phyloP scores from a whole-genome alignment of 768 basidiomycete species.

The Rhizopogon sp. region DNA sequence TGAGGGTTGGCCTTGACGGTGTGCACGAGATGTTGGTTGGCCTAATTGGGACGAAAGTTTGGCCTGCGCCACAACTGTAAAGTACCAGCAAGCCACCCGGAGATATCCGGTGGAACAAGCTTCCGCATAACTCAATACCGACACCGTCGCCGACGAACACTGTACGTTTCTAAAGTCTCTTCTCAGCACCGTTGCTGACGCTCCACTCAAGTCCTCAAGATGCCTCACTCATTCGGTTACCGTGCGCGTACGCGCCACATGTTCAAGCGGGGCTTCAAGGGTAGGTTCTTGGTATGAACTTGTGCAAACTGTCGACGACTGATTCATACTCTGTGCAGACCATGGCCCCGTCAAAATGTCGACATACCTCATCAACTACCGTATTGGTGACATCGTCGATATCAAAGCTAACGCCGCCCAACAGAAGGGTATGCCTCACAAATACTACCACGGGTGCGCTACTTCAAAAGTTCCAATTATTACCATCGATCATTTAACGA shows the following conservation, averaged over 20 bases:
- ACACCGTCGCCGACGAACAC: conserved; percentile 42
- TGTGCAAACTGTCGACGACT: conserved; percentile 1
- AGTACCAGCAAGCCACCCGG: conserved; percentile 68
- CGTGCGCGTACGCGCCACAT: conserved; percentile 99
- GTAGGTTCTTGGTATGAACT: conserved; percentile 40
- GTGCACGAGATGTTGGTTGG: conserved; percentile 16
- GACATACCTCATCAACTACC: conserved; percentile 90
- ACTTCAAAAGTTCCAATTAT: background rate
- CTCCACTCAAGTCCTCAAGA: conserved; percentile 53
- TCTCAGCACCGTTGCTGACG: conserved; percentile 9
- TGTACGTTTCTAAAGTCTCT: conserved; percentile 34
- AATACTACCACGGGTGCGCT: conserved; percentile 93
- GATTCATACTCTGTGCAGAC: conserved; percentile 41
- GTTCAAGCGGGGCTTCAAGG: conserved; percentile 99
- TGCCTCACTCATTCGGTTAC: conserved; percentile 99
- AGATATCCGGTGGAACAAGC: conserved; percentile 36
- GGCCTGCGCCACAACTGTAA: conserved; percentile 54
- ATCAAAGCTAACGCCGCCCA: conserved; percentile 99
- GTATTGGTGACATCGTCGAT: conserved; percentile 97
- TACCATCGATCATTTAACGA: background rate
- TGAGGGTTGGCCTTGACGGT: conserved; percentile 38
- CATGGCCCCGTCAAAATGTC: conserved; percentile 88
- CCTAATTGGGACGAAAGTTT: conserved; percentile 35
- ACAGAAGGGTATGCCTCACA: conserved; percentile 99
- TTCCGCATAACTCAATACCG: conserved; percentile 37